Base-by-base conservation (phyloP, 371 early-diverging fungal genomes). In the Actinomucor elegans region DNA sequence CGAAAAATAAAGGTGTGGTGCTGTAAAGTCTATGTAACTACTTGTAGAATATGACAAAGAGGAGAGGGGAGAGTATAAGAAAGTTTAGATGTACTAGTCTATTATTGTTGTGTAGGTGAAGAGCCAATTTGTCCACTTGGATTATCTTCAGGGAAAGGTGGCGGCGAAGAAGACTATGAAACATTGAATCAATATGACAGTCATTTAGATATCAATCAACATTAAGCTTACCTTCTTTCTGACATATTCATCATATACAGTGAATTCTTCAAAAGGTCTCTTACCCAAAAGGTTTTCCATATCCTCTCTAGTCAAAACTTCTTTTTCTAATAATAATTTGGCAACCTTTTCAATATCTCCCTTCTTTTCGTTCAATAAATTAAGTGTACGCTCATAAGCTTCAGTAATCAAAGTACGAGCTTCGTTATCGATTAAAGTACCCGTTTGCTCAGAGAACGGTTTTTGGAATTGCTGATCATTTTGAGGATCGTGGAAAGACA, bases 401-500 rank as follows among this genome's bases (percentile, higher is more conserved):
- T 67, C 60, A n/a, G 73, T 72, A 23, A 99, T 87, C 69, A 97
- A 69, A 24, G 69, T 71, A 28, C 97, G 84, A 23, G 90, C 99
- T 70, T 98, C 97, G 51, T 85, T 84, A 70, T 99, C 99, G 52
- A 99, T 99, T 67, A 99, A 57, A 45, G 84, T 81, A 27, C 91
- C 96, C 0, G 99, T 99, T 55, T 88, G 85, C 69, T 99, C 99
- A 29, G 94, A 93, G 72, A 91, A 99, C 12, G 99, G 99, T 75
- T 97, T 97, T 60, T 90, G 90, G 83, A 92, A 91, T 59, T 85
- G 83, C 40, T 83, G 80, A 35, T 88, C 84, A 44, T 85, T 76
- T 31, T 89, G 84, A 36, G 88, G 87, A 55, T 91, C 86, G 5
- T 81, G 71, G 67, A 87, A 97, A 11, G 90, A 90, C 26, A 99